phyloP scores from a whole-genome alignment of 2,329 filamentous ascomycete genomes.

The Davidsoniella neocaledoniae region DNA sequence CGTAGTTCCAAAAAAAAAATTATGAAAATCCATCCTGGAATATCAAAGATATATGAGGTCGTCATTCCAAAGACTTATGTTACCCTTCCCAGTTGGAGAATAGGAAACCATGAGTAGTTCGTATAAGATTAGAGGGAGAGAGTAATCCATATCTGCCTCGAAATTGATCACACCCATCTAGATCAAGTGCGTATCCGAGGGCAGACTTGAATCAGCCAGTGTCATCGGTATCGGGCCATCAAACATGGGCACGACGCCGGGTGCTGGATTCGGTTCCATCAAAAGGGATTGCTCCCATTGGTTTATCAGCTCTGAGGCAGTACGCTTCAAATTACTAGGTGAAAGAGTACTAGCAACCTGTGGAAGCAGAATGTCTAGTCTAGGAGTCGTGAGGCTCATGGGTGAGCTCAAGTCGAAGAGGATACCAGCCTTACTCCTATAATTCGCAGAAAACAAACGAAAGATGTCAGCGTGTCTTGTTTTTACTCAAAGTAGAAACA shows the following conservation, averaged over 20 bases:
- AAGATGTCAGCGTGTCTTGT: not conserved
- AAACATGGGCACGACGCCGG: not conserved
- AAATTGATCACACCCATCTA: too few relatives aligned
- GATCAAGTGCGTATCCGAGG: too few relatives aligned
- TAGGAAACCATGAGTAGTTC: too few relatives aligned
- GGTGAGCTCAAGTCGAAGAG: too few relatives aligned
- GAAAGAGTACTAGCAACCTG: constrained; percentile 17
- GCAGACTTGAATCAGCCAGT: not conserved
- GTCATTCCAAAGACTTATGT: not conserved
- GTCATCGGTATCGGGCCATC: not conserved
- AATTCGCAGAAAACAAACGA: not conserved
- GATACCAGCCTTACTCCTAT: not conserved
- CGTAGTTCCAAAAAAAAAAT: not conserved
- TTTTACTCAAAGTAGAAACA: not conserved
- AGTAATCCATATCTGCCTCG: too few relatives aligned
- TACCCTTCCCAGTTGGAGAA: not conserved
- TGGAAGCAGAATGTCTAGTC: constrained; percentile 15
- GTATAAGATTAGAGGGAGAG: too few relatives aligned
- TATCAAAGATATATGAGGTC: not conserved
- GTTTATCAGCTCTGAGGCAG: not conserved
- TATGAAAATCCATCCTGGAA: not conserved
- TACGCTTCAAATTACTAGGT: constrained; percentile 19
- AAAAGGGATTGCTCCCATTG: not conserved
- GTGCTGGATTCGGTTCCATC: not conserved
- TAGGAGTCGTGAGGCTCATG: not conserved